Base-by-base conservation (phyloP, 139 green algal species). In the Micractinium conductrix region DNA sequence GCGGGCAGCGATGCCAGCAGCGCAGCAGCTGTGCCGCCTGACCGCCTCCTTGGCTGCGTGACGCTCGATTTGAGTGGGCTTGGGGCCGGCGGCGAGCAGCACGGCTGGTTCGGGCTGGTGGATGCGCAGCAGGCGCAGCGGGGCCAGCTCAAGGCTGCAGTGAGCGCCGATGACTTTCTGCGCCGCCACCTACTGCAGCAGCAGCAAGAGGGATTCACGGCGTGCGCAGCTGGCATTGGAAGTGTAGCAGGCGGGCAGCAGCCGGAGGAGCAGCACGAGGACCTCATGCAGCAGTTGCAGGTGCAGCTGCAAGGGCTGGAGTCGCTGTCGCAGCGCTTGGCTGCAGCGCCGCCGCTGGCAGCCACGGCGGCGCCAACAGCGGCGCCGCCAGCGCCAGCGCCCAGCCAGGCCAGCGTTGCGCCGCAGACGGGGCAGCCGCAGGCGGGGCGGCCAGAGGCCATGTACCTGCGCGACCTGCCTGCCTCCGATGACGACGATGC, bases 281-380 rank as follows among this genome's bases (percentile, higher is more conserved):
- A 82, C 58, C 58, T 82, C 40, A 33, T 40, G 30, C 9, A 58
- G 58, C 76, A 55, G 58, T 38, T 82, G 76, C 24, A 35, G 28
- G 38, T 38, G 5, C 76, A 71, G 76, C 76, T 82, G 53, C 33
- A 53, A 44, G 76, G 60, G 38, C 38, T 82, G 38, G 40, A 82
- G 26, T 58, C 72, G 55, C 76, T 82, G 58, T 82, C 76, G 28
- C 76, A 42, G 40, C 76, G 58, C 8, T 28, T 82, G 58, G 76
- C 58, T 43, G 45, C 19, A 26, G 10, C 21, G 24, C 48, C 6
- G 9, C 22, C 19, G 8, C 44, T 2, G n/a, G n/a, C 72, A 79
- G 42, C 28, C 44, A 22, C 19, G 7, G 5, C 37, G 5, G 40
- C 24, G n/a, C 40, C 69, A 76, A 33, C 38, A 74, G 2, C 68